phyloP scores from a whole-genome alignment of 2,329 filamentous ascomycete species.

The Trichoderma hamatum region DNA sequence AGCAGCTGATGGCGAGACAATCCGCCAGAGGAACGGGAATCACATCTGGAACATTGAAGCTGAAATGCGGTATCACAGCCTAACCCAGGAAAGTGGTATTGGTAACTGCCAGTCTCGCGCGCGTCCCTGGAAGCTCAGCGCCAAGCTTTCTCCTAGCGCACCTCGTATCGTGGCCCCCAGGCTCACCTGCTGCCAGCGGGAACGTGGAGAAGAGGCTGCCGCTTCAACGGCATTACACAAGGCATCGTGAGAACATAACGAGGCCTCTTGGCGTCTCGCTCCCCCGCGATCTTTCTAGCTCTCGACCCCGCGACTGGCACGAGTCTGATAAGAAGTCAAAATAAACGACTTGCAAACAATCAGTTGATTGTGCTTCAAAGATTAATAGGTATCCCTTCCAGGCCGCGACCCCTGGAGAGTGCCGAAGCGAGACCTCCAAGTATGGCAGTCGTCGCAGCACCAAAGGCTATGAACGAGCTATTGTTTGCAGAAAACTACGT shows the following conservation, averaged over 20 bases:
- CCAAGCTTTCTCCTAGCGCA: slow-evolving; percentile 27
- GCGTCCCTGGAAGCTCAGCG: slow-evolving; percentile 9
- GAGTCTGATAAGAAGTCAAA: neutral
- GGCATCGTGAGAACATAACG: neutral
- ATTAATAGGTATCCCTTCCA: neutral
- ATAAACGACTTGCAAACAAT: neutral
- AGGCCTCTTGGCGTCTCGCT: slow-evolving; percentile 20
- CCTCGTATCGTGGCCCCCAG: slow-evolving; percentile 23
- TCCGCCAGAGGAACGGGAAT: neutral
- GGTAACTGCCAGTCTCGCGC: neutral
- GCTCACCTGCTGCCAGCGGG: neutral
- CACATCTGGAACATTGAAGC: neutral
- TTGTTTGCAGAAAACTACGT: slow-evolving; percentile 4
- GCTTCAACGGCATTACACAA: slow-evolving; percentile 10
- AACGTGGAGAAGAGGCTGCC: slow-evolving; percentile 8
- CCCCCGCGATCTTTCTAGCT: slow-evolving; percentile 20
- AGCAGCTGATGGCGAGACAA: neutral
- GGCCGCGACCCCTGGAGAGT: neutral
- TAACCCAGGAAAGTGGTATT: neutral
- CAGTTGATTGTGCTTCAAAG: neutral
- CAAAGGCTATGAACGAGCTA: neutral
- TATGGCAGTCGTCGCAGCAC: neutral
- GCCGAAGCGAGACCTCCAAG: neutral
- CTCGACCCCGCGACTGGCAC: slow-evolving; percentile 4
- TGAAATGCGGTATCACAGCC: neutral